Base-by-base conservation (phyloP, 371 early-diverging fungal species). In the Dentiscutata heterogama region DNA sequence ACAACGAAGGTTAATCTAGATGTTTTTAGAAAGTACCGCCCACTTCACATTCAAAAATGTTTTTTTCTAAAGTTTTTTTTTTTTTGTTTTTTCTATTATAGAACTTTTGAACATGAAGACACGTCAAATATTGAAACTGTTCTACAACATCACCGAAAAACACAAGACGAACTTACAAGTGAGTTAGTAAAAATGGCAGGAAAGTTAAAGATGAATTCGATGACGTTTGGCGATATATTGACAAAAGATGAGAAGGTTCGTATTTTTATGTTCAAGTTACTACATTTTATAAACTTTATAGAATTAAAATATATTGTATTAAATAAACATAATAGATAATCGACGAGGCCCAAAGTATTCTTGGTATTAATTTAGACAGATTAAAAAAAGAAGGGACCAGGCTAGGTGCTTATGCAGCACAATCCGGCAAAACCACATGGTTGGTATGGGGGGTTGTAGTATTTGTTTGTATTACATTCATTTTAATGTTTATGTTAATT, bases 361-460 rank as follows among this genome's bases (percentile, higher is more conserved):
- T 87, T 72, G 85, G 84, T 29, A 82, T 64, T 58, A 87, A 87
- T 64, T 84, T 87, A 27, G 84, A 86, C 25, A 78, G 87, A 27
- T 77, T 87, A 31, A 85, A 84, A 35, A 85, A 85, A 54, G 87
- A 86, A 42, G 83, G 86, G 3, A 68, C 81, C 35, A 82, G 86
- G 5, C 72, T 87, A 29, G 84, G 84, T 53, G 42, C 80, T 14
- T 87, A 87, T 61, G 83, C 87, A 6, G 83, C 84, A 35, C 85
- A 83, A 77, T 85, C 86, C 65, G 84, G 84, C 39, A 87, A 87
- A 67, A 87, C 87, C 51, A 87, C 84, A 65, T 87, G 87, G 86
- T 80, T 87, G 78, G 86, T 87, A 29, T 87, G 86, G 87, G 84
- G 82, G 8, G 84, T 86, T 35, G 85, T 87, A 29, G 65, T 87